These are phyloP conservation scores for Mortierella sp. DNA, from an alignment of 371 early-diverging fungal genomes.

Conservation along the genomic window DNA sequence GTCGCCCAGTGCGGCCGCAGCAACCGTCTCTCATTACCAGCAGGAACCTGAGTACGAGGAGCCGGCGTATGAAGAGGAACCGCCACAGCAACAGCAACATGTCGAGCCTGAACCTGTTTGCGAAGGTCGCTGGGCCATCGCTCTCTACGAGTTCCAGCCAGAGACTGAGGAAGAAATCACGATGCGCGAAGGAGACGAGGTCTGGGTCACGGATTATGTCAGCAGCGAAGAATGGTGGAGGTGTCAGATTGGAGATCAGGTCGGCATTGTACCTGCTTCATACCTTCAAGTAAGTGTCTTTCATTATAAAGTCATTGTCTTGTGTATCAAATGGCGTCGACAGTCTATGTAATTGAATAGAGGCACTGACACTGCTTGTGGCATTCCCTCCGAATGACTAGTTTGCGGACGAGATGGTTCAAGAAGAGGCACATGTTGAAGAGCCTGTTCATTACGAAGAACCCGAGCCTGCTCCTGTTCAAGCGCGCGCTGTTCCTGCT, in stretches of 20 bases:
- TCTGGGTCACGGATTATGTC: slow-evolving; percentile 79
- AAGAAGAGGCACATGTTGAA: slow-evolving; percentile 30
- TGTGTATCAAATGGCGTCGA: background rate
- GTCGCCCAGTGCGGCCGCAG: slow-evolving; percentile 31
- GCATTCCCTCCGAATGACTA: too few species aligned
- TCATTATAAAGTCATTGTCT: background rate
- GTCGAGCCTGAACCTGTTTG: slow-evolving; percentile 48
- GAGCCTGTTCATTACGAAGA: slow-evolving; percentile 13
- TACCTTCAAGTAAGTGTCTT: slow-evolving; percentile 55
- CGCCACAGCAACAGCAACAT: slow-evolving; percentile 38
- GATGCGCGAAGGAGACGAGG: slow-evolving; percentile 77
- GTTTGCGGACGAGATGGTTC: slow-evolving; percentile 45
- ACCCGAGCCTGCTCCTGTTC: slow-evolving; percentile 39
- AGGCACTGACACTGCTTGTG: too few species aligned
- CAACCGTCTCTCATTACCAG: slow-evolving; percentile 27
- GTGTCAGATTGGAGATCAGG: slow-evolving; percentile 56
- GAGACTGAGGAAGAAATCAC: slow-evolving; percentile 80
- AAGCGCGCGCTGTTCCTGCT: slow-evolving; percentile 26
- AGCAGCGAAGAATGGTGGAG: slow-evolving; percentile 85
- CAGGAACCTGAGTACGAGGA: slow-evolving; percentile 45
- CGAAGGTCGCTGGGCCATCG: slow-evolving; percentile 67
- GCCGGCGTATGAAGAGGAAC: slow-evolving; percentile 40
- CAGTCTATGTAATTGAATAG: too few species aligned
- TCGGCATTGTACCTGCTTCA: slow-evolving; percentile 67
- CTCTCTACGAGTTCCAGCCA: slow-evolving; percentile 81